Evolutionary conservation across 1,284 basidiomycete species (phyloP).

Genomic region (Nidula niveotomentosa): DNA sequence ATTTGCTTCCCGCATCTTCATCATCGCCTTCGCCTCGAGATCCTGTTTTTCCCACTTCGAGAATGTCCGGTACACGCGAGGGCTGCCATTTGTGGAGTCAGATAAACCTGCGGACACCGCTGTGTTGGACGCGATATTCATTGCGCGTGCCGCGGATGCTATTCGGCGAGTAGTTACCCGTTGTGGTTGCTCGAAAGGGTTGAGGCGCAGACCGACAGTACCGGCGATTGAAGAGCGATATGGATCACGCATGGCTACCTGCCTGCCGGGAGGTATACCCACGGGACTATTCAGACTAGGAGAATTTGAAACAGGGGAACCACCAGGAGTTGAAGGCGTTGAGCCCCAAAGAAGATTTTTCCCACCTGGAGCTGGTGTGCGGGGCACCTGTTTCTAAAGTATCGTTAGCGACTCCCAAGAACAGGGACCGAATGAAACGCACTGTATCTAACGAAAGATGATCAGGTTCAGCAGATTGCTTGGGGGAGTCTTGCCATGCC

Average conservation of each 20-base stretch:
- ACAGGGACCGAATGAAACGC: background rate
- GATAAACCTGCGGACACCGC: constrained; percentile 30
- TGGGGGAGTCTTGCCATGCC: constrained; percentile 65
- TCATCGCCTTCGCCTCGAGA: constrained; percentile 74
- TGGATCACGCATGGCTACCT: constrained; percentile 25
- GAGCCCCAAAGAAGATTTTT: constrained; percentile 49
- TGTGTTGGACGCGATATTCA: constrained; percentile 7
- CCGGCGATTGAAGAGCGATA: constrained; percentile 45
- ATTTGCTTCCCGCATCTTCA: constrained; percentile 54
- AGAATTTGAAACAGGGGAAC: constrained; percentile 23
- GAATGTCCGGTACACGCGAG: constrained; percentile 47
- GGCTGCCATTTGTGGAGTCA: constrained; percentile 51
- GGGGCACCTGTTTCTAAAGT: constrained; percentile 9
- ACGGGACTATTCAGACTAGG: constrained; percentile 19
- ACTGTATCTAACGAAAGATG: background rate
- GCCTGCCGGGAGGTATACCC: constrained; percentile 14
- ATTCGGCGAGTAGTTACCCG: constrained; percentile 26
- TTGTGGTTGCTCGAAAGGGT: constrained; percentile 30
- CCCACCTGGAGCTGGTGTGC: constrained; percentile 26
- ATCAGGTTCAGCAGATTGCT: constrained; percentile 29
- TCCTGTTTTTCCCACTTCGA: constrained; percentile 86
- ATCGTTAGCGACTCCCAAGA: background rate
- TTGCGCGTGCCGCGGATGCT: constrained; percentile 23
- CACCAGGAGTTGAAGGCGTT: constrained; percentile 21
- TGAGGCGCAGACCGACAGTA: constrained; percentile 29